Percentiles rank a stretch among this genome's conserved stretches.
Conservation (phyloP, 2,329 filamentous ascomycete species). For the Ceratocystis destructans region DNA sequence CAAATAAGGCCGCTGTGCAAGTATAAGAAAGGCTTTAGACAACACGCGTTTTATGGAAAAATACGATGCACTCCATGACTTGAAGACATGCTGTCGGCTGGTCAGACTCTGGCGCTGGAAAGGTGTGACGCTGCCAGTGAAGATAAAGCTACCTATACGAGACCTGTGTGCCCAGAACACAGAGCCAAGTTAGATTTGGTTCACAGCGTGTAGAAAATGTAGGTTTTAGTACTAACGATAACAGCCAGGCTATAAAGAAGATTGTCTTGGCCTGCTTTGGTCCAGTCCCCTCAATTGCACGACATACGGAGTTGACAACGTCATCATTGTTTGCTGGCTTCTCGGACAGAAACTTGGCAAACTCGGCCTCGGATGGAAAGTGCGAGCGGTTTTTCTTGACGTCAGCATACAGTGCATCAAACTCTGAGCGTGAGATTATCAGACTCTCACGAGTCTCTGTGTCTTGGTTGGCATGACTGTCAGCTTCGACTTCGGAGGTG, state of each 20-base stretch:
- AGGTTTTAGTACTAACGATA: conserved; percentile 30
- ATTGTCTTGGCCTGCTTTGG: conserved; percentile 27
- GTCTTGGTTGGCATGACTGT: conserved; percentile 19
- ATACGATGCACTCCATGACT: conserved; percentile 46
- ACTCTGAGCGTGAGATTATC: conserved; percentile 36
- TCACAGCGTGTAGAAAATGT: background rate
- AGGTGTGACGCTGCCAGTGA: conserved; percentile 54
- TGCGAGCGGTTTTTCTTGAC: conserved; percentile 28
- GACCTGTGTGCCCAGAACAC: conserved; percentile 34
- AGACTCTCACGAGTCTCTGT: conserved; percentile 24
- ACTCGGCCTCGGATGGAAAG: conserved; percentile 30
- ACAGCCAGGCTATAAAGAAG: conserved; percentile 28
- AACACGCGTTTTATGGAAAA: conserved; percentile 41
- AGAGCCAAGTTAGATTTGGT: background rate
- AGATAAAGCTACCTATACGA: conserved; percentile 45
- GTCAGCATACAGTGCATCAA: conserved; percentile 33
- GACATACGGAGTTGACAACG: conserved; percentile 39
- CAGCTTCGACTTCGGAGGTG: background rate
- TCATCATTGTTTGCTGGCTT: conserved; percentile 37
- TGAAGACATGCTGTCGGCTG: conserved; percentile 47
- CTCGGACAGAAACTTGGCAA: conserved; percentile 41
- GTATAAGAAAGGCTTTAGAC: conserved; percentile 39
- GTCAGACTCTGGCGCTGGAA: conserved; percentile 47
- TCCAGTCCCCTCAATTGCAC: conserved; percentile 30
- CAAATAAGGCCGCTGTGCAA: conserved; percentile 42